Base-by-base conservation (phyloP, 768 basidiomycete species). In the Russula sp. region DNA sequence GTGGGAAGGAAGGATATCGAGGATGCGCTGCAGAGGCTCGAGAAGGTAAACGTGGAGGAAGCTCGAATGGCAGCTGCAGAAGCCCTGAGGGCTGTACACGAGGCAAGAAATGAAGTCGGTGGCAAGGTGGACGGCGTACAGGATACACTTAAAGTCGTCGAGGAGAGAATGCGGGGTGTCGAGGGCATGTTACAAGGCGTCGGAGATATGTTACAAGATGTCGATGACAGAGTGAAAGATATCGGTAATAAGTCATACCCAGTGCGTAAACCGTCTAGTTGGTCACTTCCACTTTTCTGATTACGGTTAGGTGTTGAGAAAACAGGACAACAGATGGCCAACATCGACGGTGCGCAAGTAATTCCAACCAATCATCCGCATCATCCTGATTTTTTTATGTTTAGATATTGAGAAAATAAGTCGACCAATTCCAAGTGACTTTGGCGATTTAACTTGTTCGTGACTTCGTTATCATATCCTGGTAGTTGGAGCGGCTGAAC, bases 21-120 rank as follows among this genome's bases (percentile, higher is more conserved):
- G 55, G 55, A 40, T 28, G 55, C 55, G 4, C 38, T 56, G 24
- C 55, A 28, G 14, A 38, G 30, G 5, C 9, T 61, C 10, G 59
- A 65, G 11, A 56, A 22, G 10, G 1, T 65, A 14, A 65, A 54
- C 1, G 30, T 44, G 18, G 54, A 55, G 5, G 64, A 65, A 40
- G 32, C 38, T 44, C 38, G 28, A 36, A 57, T 22, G 34, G 30
- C n/a, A 18, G 32, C 40, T 5, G 22, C 36, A 26, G 46, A 50
- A 20, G 48, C 38, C 20, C 34, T 64, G n/a, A 44, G 46, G 40
- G 42, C 20, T 3, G 28, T 26, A 46, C 42, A 52, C 10, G 20
- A 16, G 22, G 20, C 26, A 10, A 20, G 18, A 18, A 9, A 52
- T 32, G 8, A 44, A 20, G 50, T 63, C 7, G 16, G 16, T 22